These are phyloP conservation scores for Hemileccinum rubropunctum DNA, from an alignment of 768 basidiomycete species.

Conservation along the genomic window DNA sequence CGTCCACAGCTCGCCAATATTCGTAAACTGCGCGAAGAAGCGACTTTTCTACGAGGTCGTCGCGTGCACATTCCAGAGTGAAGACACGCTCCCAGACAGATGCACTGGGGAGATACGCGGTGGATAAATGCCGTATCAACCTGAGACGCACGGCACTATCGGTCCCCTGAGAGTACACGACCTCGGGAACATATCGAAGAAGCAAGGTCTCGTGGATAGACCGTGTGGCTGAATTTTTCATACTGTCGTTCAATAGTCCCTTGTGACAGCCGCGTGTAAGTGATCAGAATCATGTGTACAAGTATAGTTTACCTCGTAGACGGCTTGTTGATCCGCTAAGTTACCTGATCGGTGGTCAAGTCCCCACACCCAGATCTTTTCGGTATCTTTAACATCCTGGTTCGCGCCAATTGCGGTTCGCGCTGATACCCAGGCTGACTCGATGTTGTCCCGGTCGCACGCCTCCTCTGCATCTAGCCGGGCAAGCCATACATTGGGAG, in stretches of 20 bases:
- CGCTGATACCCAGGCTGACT: slow-evolving; percentile 44
- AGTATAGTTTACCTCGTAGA: slow-evolving; percentile 34
- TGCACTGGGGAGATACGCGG: slow-evolving; percentile 41
- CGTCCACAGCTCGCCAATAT: slow-evolving; percentile 41
- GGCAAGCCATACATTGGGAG: slow-evolving; percentile 51
- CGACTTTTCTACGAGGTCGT: slow-evolving; percentile 14
- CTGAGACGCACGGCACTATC: slow-evolving; percentile 19
- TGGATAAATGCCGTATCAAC: slow-evolving; percentile 40
- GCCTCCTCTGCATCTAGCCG: slow-evolving; percentile 45
- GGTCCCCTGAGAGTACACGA: slow-evolving; percentile 22
- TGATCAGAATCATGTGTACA: background rate
- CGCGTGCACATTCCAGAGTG: slow-evolving; percentile 23
- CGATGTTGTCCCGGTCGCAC: slow-evolving; percentile 24
- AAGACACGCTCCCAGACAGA: slow-evolving; percentile 46
- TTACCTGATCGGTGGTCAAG: slow-evolving; percentile 27
- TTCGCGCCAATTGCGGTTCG: slow-evolving; percentile 33
- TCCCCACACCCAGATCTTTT: slow-evolving; percentile 58
- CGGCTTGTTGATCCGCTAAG: slow-evolving; percentile 14
- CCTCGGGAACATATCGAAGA: slow-evolving; percentile 40
- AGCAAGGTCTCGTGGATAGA: slow-evolving; percentile 48
- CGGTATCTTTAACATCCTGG: slow-evolving; percentile 21
- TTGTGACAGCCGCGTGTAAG: slow-evolving; percentile 21
- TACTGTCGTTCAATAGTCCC: slow-evolving; percentile 46
- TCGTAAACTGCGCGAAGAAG: slow-evolving; percentile 35
- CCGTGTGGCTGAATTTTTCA: slow-evolving; percentile 38